Evolutionary conservation across 345 rosid genomes (phyloP).

Genomic region (Ceriops tagal): DNA sequence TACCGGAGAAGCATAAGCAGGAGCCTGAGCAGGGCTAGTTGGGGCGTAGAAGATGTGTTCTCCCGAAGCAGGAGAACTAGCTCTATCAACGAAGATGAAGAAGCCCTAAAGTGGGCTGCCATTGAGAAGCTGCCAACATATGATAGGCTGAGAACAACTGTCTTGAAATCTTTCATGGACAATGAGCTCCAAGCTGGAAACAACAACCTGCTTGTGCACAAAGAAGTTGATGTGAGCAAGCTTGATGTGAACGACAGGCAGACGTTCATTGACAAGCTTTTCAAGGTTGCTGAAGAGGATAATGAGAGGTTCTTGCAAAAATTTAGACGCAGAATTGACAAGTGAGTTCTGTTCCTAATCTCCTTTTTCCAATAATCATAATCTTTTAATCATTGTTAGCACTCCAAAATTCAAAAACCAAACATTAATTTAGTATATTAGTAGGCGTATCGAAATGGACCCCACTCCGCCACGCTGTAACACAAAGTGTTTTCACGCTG

Average conservation of each 20-base stretch:
- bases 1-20: slow-evolving; percentile 3
- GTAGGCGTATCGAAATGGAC: too few relatives aligned
- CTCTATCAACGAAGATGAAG: background rate
- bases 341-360: slow-evolving; percentile 33
- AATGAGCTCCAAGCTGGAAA: background rate
- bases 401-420: too few relatives aligned
- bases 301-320: slow-evolving; percentile 33
- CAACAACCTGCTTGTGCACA: background rate
- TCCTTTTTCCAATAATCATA: too few relatives aligned
- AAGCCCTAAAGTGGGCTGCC: slow-evolving; percentile 15
- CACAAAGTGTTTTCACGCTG: too few relatives aligned
- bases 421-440: too few relatives aligned
- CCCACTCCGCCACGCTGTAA: too few relatives aligned
- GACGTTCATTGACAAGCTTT: slow-evolving; percentile 64
- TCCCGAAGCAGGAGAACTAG: background rate
- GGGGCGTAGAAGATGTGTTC: slow-evolving; percentile 1
- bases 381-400: too few relatives aligned
- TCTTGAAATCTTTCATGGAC: slow-evolving; percentile 4
- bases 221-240: slow-evolving; percentile 19
- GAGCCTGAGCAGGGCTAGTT: slow-evolving; percentile 4
- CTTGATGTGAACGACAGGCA: slow-evolving; percentile 45
- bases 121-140: slow-evolving; percentile 23
- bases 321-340: slow-evolving; percentile 57
- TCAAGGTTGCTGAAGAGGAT: slow-evolving; percentile 83
- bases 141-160: slow-evolving; percentile 11